Base-by-base conservation (phyloP, 352 stramenopile species). In the Pythium pectinolyticum region DNA sequence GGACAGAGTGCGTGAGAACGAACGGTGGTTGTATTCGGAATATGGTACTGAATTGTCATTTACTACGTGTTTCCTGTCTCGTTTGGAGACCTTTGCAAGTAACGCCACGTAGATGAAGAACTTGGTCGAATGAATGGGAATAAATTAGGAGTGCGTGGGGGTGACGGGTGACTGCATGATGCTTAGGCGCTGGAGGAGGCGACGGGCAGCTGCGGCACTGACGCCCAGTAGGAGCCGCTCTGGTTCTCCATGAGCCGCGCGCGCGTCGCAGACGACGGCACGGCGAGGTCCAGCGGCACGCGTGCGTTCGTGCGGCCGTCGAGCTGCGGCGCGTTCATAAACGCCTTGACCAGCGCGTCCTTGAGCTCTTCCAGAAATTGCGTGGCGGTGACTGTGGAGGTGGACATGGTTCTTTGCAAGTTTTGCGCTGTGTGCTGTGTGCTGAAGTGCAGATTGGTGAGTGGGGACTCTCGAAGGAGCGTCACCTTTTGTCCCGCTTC, bases 271-370 rank as follows among this genome's bases (percentile, higher is more conserved):
- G 77, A 71, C 46, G 75, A 86, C 8, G 40, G 47, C 43, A 85
- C 75, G 24, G 66, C 78, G 35, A 90, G 66, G 50, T 92, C 83
- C 61, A 90, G 70, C 0, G 83, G 83, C 46, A 92, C 83, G 40
- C 83, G 78, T 1, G 72, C 80, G 37, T 63, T 66, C 50, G 78
- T 82, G 61, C 82, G 83, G 24, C 60, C 75, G 62, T 92, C 83
- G 55, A 92, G 71, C 69, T 92, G 83, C 54, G 83, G 83, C 30
- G 77, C 83, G 67, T 84, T 89, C 83, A 92, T 90, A 61, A 92
- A 92, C 43, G 83, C 83, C 31, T 63, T 70, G 17, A 92, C 67
- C 25, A 92, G 56, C 25, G 71, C 72, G n/a, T 86, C 60, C 43
- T 80, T 61, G 47, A 92, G 25, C 27, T 84, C 67, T 59, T 89